Evolutionary conservation across 2,329 filamentous ascomycete species (phyloP).

Genomic region (Ophiosphaerella herpotricha): DNA sequence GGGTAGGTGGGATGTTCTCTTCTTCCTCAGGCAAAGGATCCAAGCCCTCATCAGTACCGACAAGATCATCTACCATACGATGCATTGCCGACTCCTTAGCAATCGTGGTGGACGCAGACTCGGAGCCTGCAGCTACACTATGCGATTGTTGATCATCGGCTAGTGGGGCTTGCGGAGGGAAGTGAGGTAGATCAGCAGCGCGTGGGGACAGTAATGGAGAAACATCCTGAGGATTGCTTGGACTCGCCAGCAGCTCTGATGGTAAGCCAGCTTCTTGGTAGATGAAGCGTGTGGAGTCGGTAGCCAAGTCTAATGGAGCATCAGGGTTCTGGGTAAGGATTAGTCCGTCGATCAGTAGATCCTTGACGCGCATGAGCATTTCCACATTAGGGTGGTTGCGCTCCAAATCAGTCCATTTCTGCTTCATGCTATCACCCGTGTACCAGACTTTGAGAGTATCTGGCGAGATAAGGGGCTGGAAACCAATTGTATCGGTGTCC

Average conservation of each 20-base stretch:
- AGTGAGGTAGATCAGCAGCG: conserved; percentile 46
- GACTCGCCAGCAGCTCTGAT: conserved; percentile 55
- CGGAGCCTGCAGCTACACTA: conserved; percentile 47
- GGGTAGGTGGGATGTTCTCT: conserved; percentile 52
- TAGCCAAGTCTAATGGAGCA: conserved; percentile 53
- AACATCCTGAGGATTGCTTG: conserved; percentile 45
- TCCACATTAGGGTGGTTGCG: conserved; percentile 64
- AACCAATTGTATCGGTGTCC: conserved; percentile 69
- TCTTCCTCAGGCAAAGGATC: conserved; percentile 49
- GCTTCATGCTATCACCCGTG: conserved; percentile 54
- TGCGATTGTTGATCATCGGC: conserved; percentile 44
- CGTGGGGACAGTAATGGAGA: conserved; percentile 45
- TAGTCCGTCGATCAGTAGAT: conserved; percentile 66
- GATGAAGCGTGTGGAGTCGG: conserved; percentile 54
- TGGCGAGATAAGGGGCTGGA: conserved; percentile 62
- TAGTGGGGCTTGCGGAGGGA: conserved; percentile 30
- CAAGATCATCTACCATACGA: conserved; percentile 63
- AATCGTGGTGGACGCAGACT: conserved; percentile 53
- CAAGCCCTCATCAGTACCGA: conserved; percentile 50
- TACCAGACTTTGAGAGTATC: conserved; percentile 59
- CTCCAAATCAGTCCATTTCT: conserved; percentile 58
- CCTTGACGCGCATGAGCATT: conserved; percentile 68
- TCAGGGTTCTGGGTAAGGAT: conserved; percentile 58
- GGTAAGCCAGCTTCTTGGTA: conserved; percentile 60
- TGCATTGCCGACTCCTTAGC: conserved; percentile 57